Base-by-base conservation (phyloP, 2,329 filamentous ascomycete species). In the Fusarium burgessii region DNA sequence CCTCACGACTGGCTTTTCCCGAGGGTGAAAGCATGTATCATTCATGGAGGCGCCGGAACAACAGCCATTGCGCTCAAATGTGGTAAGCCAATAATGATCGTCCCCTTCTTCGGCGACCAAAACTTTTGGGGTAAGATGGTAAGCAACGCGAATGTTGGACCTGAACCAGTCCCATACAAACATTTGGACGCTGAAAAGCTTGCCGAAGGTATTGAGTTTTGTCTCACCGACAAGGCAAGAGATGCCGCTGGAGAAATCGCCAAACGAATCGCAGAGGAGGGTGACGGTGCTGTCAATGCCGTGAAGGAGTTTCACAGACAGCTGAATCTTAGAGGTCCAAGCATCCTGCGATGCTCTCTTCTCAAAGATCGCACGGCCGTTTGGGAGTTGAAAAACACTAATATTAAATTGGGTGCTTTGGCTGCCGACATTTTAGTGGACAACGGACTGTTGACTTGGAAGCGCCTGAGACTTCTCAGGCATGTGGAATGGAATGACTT, bases 81-180 rank as follows among this genome's bases (percentile, higher is more conserved):
- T 68, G 92, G 87, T 6, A 88, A 87, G 73, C 92, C 92, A 0
- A 93, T 90, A 8, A 91, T 93, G 88, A 87, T 94, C 29, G 90
- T 94, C 4, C 92, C 92, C 0, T 94, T 94, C 80, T 94, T 94
- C 71, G 92, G 92, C 5, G 92, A 94, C 76, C 92, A 94, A 78
- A 87, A 91, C 51, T 94, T 94, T 77, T 94, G 92, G 92, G 92
- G 92, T 4, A 84, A 85, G 20, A 92, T 92, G 88, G 85, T 94
- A 2, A 85, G 84, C 7, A 87, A 85, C 36, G 85, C 89, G 3
- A 86, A 87, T 29, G 91, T 91, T 1, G 92, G 92, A 1, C 90
- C 91, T 0, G 81, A 87, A 43, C 87, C 91, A 3, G 85, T 93
- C 12, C 91, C 91, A 0, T 92, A 93, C 80, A 93, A 93, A 79